Base-by-base conservation (phyloP, 2,329 filamentous ascomycete genomes). In the Pleoardoris graminearum region DNA sequence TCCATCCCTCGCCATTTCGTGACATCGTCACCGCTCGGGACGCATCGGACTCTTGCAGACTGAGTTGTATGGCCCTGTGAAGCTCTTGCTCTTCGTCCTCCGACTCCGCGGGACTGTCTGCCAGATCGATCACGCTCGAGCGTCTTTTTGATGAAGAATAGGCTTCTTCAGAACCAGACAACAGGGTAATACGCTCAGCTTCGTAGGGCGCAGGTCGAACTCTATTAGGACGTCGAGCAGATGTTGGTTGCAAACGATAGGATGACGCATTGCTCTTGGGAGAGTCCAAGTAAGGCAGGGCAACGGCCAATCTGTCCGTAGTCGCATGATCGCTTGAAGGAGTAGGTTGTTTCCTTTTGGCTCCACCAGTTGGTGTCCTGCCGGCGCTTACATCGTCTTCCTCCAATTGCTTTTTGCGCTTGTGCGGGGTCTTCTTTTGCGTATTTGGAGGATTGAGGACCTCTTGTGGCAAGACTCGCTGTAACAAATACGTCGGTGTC, bases 401-500 rank as follows among this genome's bases (percentile, higher is more conserved):
- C 16, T 48, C 49, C n/a, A 17, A 33, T 23, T 27, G 41, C 27
- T 43, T 48, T 23, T 62, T 62, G 4, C 62, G 55, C 37, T 63
- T 63, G 3, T 30, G 14, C 10, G 32, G 16, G 38, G 50, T 27
- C 29, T 54, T 59, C 19, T 53, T 46, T 21, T 49, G 58, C 8
- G 55, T 35, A 19, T 53, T 22, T 11, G 61, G 53, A 10, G 60
- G 62, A 23, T 66, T 48, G 6, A 69, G 43, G 1, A 64, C 39
- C 0, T 66, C 60, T 3, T 35, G 29, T 4, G 68, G 67, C 2
- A 77, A 61, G 1, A 61, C 66, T 35, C 63, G 59, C 5, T 59
- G 49, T 11, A 76, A 57, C 33, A 73, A 59, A 38, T 67, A 73
- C 10, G 63, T 57, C 0, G 72, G 66, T 12, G 77, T 62, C 35